phyloP scores from a whole-genome alignment of 768 basidiomycete genomes.

The Macrolepiota dolichaula region DNA sequence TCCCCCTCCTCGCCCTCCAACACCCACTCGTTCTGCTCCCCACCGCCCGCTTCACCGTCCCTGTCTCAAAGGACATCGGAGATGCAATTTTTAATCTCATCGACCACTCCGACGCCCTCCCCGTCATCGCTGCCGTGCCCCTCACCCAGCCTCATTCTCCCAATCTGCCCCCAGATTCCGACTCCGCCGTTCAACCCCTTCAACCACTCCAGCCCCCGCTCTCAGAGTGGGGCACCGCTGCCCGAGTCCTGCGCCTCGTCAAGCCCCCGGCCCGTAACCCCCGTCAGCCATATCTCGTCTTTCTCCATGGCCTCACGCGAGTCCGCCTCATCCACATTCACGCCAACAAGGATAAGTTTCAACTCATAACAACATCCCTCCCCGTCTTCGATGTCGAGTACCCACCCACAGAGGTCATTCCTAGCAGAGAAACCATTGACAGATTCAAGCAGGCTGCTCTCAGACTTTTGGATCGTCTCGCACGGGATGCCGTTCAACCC shows the following conservation, averaged over 20 bases:
- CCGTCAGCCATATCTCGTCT: slow-evolving; percentile 62
- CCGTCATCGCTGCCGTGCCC: slow-evolving; percentile 68
- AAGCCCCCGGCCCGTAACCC: slow-evolving; percentile 54
- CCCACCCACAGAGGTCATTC: slow-evolving; percentile 40
- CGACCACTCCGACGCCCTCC: slow-evolving; percentile 66
- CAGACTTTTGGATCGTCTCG: slow-evolving; percentile 64
- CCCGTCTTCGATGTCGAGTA: slow-evolving; percentile 45
- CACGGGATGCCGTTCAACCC: slow-evolving; percentile 43
- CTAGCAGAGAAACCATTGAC: slow-evolving; percentile 52
- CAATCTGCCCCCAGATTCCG: not conserved
- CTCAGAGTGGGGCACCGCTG: slow-evolving; percentile 63
- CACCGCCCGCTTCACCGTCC: slow-evolving; percentile 63
- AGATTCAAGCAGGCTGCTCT: slow-evolving; percentile 70
- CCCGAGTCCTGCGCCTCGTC: slow-evolving; percentile 68
- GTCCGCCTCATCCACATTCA: slow-evolving; percentile 45
- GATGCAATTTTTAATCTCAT: slow-evolving; percentile 65
- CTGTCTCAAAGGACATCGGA: slow-evolving; percentile 58
- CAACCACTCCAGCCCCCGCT: slow-evolving; percentile 17
- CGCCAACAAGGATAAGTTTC: slow-evolving; percentile 22
- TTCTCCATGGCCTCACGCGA: slow-evolving; percentile 69
- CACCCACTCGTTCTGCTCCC: slow-evolving; percentile 77
- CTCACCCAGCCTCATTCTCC: slow-evolving; percentile 27
- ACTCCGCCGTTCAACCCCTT: not conserved
- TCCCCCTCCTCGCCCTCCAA: slow-evolving; percentile 68
- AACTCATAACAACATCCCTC: slow-evolving; percentile 26